Evolutionary conservation across 345 rosid genomes (phyloP).

Genomic region (Eutrema japonicum): DNA sequence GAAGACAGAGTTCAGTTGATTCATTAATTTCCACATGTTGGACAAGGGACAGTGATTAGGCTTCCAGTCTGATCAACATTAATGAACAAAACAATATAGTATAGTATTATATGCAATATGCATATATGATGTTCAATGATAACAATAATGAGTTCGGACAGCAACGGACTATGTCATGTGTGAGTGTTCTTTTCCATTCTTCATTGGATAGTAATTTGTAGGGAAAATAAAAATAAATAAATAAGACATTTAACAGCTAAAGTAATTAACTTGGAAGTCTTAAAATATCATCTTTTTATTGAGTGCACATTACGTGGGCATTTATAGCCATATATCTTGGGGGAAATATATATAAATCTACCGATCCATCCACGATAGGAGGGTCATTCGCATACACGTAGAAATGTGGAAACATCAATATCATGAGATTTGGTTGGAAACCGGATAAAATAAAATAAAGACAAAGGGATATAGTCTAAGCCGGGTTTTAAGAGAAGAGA

Average conservation of each 20-base stretch:
- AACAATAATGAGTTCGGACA: conserved; percentile 30
- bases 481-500: no score
- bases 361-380: neutral
- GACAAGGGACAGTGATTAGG: conserved; percentile 31
- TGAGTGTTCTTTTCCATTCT: conserved; percentile 18
- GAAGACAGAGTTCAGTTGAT: neutral
- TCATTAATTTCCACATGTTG: conserved; percentile 31
- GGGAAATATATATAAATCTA: neutral
- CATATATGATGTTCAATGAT: conserved; percentile 5
- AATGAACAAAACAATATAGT: neutral
- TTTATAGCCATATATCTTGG: neutral
- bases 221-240: neutral
- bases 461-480: no score
- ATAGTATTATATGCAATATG: neutral
- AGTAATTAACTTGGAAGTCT: conserved; percentile 11
- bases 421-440: no score
- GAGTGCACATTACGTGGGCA: neutral
- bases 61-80: conserved; percentile 33
- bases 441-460: no score
- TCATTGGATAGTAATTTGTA: neutral
- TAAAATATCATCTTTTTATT: neutral
- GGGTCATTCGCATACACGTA: neutral
- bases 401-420: neutral
- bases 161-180: conserved; percentile 30
- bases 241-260: neutral